A percentile compares a stretch with the other conserved stretches of the same genome.
Evolutionary conservation across 192 early-diverging fungal species (phyloP).

Genomic region (Backusella australiensis): DNA sequence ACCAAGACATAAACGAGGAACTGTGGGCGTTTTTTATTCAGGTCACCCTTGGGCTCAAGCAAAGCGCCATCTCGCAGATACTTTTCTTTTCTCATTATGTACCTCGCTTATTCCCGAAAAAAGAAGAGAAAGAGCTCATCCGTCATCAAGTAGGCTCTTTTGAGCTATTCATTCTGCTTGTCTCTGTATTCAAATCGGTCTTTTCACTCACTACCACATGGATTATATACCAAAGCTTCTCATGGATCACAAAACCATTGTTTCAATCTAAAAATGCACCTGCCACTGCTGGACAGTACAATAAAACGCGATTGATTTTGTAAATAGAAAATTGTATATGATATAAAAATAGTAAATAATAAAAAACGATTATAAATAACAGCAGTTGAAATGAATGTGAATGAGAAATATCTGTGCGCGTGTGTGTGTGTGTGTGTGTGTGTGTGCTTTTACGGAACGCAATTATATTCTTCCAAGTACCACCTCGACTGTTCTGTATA

Average conservation of each 20-base stretch:
- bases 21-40: slow-evolving; percentile 12
- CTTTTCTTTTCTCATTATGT: not conserved
- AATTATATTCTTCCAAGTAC: not conserved
- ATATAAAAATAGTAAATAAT: not conserved
- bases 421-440: not conserved
- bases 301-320: not conserved
- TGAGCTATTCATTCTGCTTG: not conserved
- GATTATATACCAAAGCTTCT: slow-evolving; percentile 12
- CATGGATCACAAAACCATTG: not conserved
- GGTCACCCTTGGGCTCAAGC: not conserved
- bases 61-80: not conserved
- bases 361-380: not conserved
- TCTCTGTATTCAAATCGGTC: not conserved
- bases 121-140: not conserved
- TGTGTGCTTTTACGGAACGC: not conserved
- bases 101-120: not conserved
- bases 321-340: not conserved
- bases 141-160: not conserved
- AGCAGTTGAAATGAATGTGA: not conserved
- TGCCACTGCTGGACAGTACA: not conserved
- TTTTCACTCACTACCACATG: slow-evolving; percentile 14
- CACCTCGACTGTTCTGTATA: not conserved
- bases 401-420: too few relatives aligned
- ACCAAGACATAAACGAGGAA: not conserved
- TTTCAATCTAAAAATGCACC: not conserved